Conservation (phyloP, 2,329 filamentous ascomycete species). For the Venturia oleaginea region DNA sequence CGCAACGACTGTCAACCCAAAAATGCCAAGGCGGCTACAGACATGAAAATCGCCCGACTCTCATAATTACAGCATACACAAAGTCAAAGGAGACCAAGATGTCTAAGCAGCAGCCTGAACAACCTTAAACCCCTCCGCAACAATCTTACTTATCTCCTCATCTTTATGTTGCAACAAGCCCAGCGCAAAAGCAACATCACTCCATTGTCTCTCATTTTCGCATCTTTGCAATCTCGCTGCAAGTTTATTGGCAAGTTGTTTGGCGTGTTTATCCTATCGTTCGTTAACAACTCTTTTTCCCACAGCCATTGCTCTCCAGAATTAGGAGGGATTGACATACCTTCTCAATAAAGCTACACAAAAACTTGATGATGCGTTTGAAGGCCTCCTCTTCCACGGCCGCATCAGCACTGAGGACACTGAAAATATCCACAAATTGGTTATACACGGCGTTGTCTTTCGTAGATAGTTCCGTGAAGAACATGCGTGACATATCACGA, state of each 20-base stretch:
- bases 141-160: conserved; percentile 72
- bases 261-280: conserved; percentile 88
- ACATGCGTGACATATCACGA: conserved; percentile 90
- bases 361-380: conserved; percentile 78
- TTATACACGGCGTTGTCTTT: conserved; percentile 99
- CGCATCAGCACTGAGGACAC: conserved; percentile 73
- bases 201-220: conserved; percentile 93
- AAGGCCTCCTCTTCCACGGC: conserved; percentile 78
- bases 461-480: conserved; percentile 93
- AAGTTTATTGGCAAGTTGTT: conserved; percentile 85
- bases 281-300: conserved; percentile 14
- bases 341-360: conserved; percentile 96
- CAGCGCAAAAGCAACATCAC: conserved; percentile 88
- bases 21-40: no score
- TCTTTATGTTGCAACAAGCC: conserved; percentile 88
- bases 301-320: no score
- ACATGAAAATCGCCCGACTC: no score
- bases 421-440: conserved; percentile 99
- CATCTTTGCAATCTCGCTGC: conserved; percentile 77
- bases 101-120: conserved; percentile 25
- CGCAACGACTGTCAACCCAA: no score
- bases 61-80: no score
- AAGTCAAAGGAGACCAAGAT: no score
- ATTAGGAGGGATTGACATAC: conserved; percentile 39
- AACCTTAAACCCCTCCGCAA: conserved; percentile 62